These are phyloP conservation scores for Gloeopeniophorella convolvens DNA, from an alignment of 768 basidiomycete genomes.

Conservation along the genomic window DNA sequence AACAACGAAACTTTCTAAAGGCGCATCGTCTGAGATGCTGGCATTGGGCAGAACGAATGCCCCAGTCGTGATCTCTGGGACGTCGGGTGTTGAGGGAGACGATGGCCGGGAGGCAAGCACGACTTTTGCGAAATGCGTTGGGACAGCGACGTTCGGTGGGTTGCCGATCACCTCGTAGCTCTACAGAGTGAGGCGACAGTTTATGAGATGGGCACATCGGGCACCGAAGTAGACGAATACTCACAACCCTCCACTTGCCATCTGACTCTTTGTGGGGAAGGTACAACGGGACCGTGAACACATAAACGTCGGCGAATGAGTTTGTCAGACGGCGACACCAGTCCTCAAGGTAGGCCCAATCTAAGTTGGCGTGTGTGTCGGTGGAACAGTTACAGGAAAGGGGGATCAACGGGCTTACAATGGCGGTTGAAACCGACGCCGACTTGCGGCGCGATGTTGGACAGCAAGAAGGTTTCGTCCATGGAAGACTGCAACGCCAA, in stretches of 20 bases:
- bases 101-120: slow-evolving; percentile 71
- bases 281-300: slow-evolving; percentile 97
- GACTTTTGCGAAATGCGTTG: slow-evolving; percentile 98
- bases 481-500: slow-evolving; percentile 60
- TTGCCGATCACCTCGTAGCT: slow-evolving; percentile 92
- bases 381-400: not conserved
- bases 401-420: slow-evolving; percentile 45
- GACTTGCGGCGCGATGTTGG: slow-evolving; percentile 98
- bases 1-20: slow-evolving; percentile 73
- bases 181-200: too few relatives aligned
- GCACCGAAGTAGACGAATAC: slow-evolving; percentile 31
- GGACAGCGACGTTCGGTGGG: slow-evolving; percentile 86
- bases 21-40: slow-evolving; percentile 78
- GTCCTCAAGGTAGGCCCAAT: slow-evolving; percentile 95
- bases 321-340: slow-evolving; percentile 89
- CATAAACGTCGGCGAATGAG: slow-evolving; percentile 90
- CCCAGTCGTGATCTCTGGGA: slow-evolving; percentile 76
- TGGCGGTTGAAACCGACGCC: slow-evolving; percentile 97
- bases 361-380: slow-evolving; percentile 33
- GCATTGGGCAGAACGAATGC: slow-evolving; percentile 97
- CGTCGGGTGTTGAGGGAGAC: slow-evolving; percentile 63
- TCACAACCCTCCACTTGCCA: slow-evolving; percentile 92
- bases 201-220: too few relatives aligned
- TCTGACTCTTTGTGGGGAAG: slow-evolving; percentile 79
- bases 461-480: slow-evolving; percentile 92